A percentile compares a stretch with the other conserved stretches of the same genome.
These are phyloP conservation scores for Eucalyptus urophylla DNA, from an alignment of 345 rosid species.

Conservation along the genomic window DNA sequence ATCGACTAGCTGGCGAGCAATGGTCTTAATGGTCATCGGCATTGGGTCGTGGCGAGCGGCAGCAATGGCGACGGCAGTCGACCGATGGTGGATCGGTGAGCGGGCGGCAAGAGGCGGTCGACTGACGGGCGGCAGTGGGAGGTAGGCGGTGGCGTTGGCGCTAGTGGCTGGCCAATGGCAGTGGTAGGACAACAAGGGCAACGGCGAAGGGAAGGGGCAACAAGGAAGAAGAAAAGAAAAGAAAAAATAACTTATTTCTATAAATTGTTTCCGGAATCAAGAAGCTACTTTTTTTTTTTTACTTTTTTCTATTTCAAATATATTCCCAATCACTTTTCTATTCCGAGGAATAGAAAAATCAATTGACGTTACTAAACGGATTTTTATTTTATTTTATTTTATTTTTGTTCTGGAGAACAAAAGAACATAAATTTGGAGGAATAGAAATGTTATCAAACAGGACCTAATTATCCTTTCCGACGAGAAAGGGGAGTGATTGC, in stretches of 20 bases:
- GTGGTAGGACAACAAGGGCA: rapidly evolving
- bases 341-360: no score
- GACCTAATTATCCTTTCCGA: rapidly evolving
- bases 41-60: rapidly evolving
- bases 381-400: no score
- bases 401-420: rapidly evolving
- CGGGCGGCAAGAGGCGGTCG: rapidly evolving
- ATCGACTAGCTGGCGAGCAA: rapidly evolving
- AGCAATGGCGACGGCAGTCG: rapidly evolving
- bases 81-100: rapidly evolving
- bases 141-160: rapidly evolving
- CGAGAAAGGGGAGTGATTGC: not conserved
- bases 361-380: rapidly evolving
- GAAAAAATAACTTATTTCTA: rapidly evolving
- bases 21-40: rapidly evolving
- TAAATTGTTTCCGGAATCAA: rapidly evolving
- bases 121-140: rapidly evolving
- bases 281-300: no score
- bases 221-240: no score
- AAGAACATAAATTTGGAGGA: rapidly evolving
- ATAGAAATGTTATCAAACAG: rapidly evolving
- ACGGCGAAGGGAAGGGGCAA: no score
- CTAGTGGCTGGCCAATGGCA: rapidly evolving
- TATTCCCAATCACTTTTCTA: no score
- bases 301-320: rapidly evolving